phyloP scores from a whole-genome alignment of 106 monocot species.

The Gastrodia elata region DNA sequence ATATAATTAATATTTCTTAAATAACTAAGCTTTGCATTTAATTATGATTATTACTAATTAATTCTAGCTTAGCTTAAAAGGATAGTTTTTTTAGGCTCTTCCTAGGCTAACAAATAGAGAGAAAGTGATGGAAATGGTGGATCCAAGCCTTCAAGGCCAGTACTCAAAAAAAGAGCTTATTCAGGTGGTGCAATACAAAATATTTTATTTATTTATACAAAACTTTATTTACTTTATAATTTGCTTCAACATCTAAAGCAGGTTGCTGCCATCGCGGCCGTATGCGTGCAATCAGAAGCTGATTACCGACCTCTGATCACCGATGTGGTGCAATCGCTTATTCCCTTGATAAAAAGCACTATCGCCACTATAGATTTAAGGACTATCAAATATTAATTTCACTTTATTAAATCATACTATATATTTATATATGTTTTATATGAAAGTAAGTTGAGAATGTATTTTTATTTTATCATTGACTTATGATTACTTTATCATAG shows the following conservation, averaged over 20 bases:
- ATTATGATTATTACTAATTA: not conserved
- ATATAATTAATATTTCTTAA: not conserved
- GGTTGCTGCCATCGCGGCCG: conserved; percentile 96
- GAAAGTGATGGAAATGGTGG: conserved; percentile 85
- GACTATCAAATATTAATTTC: not conserved
- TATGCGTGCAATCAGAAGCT: conserved; percentile 87
- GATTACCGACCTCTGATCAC: conserved; percentile 94
- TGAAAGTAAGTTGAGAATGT: too few relatives aligned
- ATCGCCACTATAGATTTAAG: conserved; percentile 9
- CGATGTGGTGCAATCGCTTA: conserved; percentile 87
- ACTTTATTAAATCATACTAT: too few relatives aligned
- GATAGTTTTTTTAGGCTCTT: conserved; percentile 43
- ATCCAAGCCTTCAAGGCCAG: conserved; percentile 68
- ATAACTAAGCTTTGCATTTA: too few relatives aligned
- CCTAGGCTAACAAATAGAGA: conserved; percentile 84
- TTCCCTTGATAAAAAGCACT: conserved; percentile 53
- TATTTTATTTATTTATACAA: not conserved
- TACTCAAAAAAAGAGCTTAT: conserved; percentile 72
- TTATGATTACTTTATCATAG: too few relatives aligned
- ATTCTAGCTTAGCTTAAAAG: not conserved
- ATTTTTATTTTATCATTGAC: too few relatives aligned
- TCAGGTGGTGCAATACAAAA: conserved; percentile 29
- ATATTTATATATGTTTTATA: too few relatives aligned
- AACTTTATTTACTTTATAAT: not conserved
- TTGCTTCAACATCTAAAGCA: conserved; percentile 9